Percentiles rank a stretch among this genome's conserved stretches.
These are phyloP conservation scores for Penicillium frequentans DNA, from an alignment of 2,329 filamentous ascomycete species.

Conservation along the genomic window DNA sequence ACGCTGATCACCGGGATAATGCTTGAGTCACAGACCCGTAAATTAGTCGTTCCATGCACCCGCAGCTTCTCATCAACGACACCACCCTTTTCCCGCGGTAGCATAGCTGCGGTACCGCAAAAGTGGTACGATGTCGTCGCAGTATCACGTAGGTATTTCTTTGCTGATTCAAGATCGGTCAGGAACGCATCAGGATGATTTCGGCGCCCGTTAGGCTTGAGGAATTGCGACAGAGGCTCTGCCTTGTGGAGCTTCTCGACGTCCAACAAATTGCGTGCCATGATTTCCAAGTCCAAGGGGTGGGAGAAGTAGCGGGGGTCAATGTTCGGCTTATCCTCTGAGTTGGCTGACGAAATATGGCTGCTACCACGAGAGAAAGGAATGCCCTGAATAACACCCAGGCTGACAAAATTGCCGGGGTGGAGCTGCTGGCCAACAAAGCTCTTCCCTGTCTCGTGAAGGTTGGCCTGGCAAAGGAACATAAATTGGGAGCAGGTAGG, in stretches of 20 bases:
- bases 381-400: slow-evolving; percentile 9
- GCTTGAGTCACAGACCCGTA: not conserved
- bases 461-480: not conserved
- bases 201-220: slow-evolving; percentile 5
- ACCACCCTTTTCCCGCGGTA: not conserved
- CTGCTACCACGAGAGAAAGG: slow-evolving; percentile 15
- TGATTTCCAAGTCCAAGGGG: not conserved
- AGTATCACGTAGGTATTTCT: slow-evolving; percentile 6
- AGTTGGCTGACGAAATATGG: slow-evolving; percentile 8
- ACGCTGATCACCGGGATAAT: not conserved
- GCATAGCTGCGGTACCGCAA: not conserved
- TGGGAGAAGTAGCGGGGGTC: slow-evolving; percentile 3
- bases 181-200: slow-evolving; percentile 6
- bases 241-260: not conserved
- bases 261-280: not conserved
- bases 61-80: not conserved
- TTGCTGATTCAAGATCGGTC: slow-evolving; percentile 10
- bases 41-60: not conserved
- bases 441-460: not conserved
- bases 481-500: not conserved
- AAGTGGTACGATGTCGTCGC: not conserved
- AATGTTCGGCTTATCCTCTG: not conserved
- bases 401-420: not conserved
- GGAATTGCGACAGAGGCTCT: slow-evolving; percentile 1
- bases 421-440: not conserved